These are phyloP conservation scores for Fragaria vesca DNA, from an alignment of 306 rosid species.

Conservation along the genomic window DNA sequence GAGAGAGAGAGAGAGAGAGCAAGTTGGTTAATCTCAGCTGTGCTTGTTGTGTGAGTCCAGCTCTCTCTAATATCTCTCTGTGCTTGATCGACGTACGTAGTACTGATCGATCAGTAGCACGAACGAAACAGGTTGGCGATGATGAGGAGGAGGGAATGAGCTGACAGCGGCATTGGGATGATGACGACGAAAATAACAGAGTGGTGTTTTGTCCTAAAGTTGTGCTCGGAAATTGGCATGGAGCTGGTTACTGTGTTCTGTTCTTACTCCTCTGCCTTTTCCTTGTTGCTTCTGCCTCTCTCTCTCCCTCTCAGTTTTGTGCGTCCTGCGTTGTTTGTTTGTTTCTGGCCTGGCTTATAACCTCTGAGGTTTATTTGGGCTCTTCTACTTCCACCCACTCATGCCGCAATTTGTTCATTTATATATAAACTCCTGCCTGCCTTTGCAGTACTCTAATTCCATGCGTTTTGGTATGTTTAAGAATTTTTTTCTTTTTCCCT, in stretches of 20 bases:
- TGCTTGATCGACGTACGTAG: not conserved
- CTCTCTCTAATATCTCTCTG: not conserved
- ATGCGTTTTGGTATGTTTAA: not conserved
- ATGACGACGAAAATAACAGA: not conserved
- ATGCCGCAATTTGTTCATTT: not conserved
- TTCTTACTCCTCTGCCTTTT: not conserved
- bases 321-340: not conserved
- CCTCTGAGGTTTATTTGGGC: not conserved
- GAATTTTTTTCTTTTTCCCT: not conserved
- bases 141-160: not conserved
- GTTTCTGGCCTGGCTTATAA: not conserved
- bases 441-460: not conserved
- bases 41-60: not conserved
- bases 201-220: not conserved
- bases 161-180: not conserved
- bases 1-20: conserved; percentile 12
- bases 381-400: not conserved
- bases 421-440: not conserved
- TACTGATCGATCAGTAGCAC: not conserved
- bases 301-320: not conserved
- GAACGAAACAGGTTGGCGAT: not conserved
- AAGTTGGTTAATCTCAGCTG: conserved; percentile 1
- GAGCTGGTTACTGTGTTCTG: too few relatives aligned
- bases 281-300: not conserved
- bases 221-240: too few relatives aligned